A percentile compares a stretch with the other conserved stretches of the same genome.
Evolutionary conservation across 2,329 filamentous ascomycete genomes (phyloP).

Genomic region (Aphanoascus verrucosus): DNA sequence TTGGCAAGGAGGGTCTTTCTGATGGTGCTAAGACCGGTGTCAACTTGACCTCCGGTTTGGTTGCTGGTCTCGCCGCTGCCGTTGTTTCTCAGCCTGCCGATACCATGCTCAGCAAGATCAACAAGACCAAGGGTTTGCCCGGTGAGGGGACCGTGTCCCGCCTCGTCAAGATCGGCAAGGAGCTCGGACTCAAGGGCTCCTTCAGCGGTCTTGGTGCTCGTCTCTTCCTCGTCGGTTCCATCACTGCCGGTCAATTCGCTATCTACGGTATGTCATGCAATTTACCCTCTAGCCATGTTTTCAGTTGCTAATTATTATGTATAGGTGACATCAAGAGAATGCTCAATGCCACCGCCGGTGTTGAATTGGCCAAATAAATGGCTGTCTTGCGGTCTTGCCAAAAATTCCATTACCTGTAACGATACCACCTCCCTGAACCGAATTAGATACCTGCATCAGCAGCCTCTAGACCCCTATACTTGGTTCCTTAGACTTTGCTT

Average conservation of each 20-base stretch:
- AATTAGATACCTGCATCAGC: background rate
- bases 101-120: slow-evolving; percentile 92
- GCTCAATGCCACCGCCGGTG: slow-evolving; percentile 61
- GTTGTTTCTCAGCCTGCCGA: slow-evolving; percentile 82
- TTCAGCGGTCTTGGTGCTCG: slow-evolving; percentile 74
- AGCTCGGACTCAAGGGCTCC: slow-evolving; percentile 68
- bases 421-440: slow-evolving; percentile 5
- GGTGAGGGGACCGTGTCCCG: slow-evolving; percentile 73
- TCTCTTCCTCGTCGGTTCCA: slow-evolving; percentile 63
- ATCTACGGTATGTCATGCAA: slow-evolving; percentile 51
- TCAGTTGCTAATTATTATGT: slow-evolving; percentile 13
- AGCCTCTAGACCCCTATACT: background rate
- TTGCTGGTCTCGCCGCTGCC: slow-evolving; percentile 79
- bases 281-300: background rate
- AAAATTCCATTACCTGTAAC: background rate
- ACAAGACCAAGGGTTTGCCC: slow-evolving; percentile 81
- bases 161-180: slow-evolving; percentile 77
- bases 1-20: slow-evolving; percentile 63
- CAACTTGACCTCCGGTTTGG: slow-evolving; percentile 76
- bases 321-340: slow-evolving; percentile 51
- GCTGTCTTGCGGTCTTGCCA: slow-evolving; percentile 1
- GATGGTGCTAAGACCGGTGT: slow-evolving; percentile 61
- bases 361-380: slow-evolving; percentile 52
- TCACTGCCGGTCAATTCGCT: slow-evolving; percentile 73
- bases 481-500: background rate